Base-by-base conservation (phyloP, 2,329 filamentous ascomycete species). In the Aspergillus aculeatus region DNA sequence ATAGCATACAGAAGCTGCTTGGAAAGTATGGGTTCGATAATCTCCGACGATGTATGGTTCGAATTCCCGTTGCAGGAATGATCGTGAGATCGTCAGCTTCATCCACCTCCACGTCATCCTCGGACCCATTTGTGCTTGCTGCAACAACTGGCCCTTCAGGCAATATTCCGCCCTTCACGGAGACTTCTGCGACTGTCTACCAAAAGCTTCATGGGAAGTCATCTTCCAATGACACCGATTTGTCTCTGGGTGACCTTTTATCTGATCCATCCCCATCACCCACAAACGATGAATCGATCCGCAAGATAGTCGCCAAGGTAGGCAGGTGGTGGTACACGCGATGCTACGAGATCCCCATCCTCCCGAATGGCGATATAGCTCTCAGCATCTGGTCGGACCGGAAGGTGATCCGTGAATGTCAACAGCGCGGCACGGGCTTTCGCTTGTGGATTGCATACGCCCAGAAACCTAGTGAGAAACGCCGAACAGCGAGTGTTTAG, bases 301-400 rank as follows among this genome's bases (percentile, higher is more conserved):
- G 92, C 14, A 93, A 91, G 71, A 96, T 96, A 83, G 92, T 98
- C 23, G 89, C 92, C 16, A 89, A 88, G 63, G 94, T 98, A 11
- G 94, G 92, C 2, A 85, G 95, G 48, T 98, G 94, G 92, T 99
- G 95, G 95, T 98, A 96, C 76, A 90, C 87, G 10, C 86, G 90
- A 55, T 97, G 94, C 80, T 98, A 97, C 73, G 94, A 97, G 76
- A 86, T 84, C 58, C 82, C 84, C 4, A 81, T 87, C 9, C 75
- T 84, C 60, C 72, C 75, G 1, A 76, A 82, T 60, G 73, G 79
- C 53, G 73, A 81, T 53, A 77, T 80, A 51, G 78, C 80, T 50
- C 85, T 76, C 61, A 89, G 89, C 73, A 90, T 98, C 66, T 98
- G 93, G 89, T 84, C 82, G 50, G 90, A 97, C 71, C 85, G 83